Percentiles rank a stretch among this genome's conserved stretches.
Evolutionary conservation across 2,329 filamentous ascomycete species (phyloP).

Genomic region (Claviceps sp.): DNA sequence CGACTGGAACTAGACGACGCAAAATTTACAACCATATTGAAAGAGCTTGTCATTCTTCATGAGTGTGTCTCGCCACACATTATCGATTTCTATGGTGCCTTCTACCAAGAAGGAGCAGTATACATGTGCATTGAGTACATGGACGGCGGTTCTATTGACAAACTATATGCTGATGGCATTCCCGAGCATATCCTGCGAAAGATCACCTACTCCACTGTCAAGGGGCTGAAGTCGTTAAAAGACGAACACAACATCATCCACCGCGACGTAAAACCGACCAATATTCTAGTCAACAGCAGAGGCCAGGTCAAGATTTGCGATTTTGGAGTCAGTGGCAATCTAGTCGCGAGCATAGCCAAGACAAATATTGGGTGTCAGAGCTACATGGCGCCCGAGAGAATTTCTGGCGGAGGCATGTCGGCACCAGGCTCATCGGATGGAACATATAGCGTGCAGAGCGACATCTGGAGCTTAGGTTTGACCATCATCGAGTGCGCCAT

Average conservation of each 20-base stretch:
- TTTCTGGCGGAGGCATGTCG: constrained; percentile 72
- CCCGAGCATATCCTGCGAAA: constrained; percentile 81
- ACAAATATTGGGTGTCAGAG: constrained; percentile 99
- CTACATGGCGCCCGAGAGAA: constrained; percentile 97
- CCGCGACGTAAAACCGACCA: constrained; percentile 97
- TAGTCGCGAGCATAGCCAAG: constrained; percentile 94
- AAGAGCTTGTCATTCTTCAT: constrained; percentile 92
- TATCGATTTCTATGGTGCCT: constrained; percentile 96
- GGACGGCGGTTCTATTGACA: constrained; percentile 96
- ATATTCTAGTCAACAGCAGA: constrained; percentile 79
- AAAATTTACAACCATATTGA: constrained; percentile 93
- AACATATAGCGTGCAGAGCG: constrained; percentile 94
- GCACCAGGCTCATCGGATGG: constrained; percentile 57
- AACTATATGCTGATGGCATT: constrained; percentile 80
- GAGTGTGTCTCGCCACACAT: constrained; percentile 92
- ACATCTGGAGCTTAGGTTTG: constrained; percentile 92
- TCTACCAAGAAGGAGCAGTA: constrained; percentile 96
- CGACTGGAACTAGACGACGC: constrained; percentile 88
- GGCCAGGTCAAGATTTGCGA: constrained; percentile 98
- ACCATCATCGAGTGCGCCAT: constrained; percentile 94
- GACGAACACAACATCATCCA: constrained; percentile 99
- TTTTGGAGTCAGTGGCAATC: constrained; percentile 91
- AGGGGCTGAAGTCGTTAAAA: constrained; percentile 85
- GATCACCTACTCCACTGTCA: constrained; percentile 78
- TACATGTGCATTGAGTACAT: constrained; percentile 99